Evolutionary conservation across 306 rosid genomes (phyloP).

Genomic region (Lagenaria siceraria): DNA sequence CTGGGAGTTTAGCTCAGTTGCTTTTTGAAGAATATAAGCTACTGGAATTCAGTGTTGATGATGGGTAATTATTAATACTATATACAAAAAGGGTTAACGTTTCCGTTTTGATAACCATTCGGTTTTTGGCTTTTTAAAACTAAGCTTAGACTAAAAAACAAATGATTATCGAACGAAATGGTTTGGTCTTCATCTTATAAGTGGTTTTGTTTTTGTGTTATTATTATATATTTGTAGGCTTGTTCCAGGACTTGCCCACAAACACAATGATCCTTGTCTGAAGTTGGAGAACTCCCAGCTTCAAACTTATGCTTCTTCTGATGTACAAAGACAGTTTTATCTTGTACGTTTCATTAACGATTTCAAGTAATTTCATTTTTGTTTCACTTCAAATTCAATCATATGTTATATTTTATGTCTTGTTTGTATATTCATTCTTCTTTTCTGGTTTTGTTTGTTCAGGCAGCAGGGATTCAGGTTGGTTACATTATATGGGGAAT

Average conservation of each 20-base stretch:
- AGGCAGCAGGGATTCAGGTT: conserved; percentile 91
- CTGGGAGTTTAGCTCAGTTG: conserved; percentile 24
- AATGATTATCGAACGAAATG: too few species aligned
- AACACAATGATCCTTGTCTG: conserved; percentile 28
- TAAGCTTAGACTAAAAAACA: too few species aligned
- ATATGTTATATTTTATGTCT: background rate
- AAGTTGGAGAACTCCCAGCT: conserved; percentile 52
- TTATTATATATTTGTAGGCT: conserved; percentile 19
- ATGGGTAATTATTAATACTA: conserved; percentile 29
- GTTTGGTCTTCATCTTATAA: background rate
- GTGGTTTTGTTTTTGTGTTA: background rate
- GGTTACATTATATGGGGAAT: background rate
- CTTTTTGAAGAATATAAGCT: conserved; percentile 39
- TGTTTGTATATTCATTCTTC: background rate
- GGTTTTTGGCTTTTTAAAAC: too few species aligned
- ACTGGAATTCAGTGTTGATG: conserved; percentile 29
- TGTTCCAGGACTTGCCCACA: conserved; percentile 67
- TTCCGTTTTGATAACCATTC: too few species aligned
- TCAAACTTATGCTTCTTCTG: conserved; percentile 30
- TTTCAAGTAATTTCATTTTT: background rate
- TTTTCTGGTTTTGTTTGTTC: conserved; percentile 6
- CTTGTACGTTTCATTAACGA: conserved; percentile 19
- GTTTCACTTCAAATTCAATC: background rate
- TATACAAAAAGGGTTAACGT: too few species aligned
- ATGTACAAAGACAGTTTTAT: conserved; percentile 47